Evolutionary conservation across 768 basidiomycete species (phyloP), one percentile per base, ranked within the genome.

Genomic region (Rhodotorula toruloides): DNA sequence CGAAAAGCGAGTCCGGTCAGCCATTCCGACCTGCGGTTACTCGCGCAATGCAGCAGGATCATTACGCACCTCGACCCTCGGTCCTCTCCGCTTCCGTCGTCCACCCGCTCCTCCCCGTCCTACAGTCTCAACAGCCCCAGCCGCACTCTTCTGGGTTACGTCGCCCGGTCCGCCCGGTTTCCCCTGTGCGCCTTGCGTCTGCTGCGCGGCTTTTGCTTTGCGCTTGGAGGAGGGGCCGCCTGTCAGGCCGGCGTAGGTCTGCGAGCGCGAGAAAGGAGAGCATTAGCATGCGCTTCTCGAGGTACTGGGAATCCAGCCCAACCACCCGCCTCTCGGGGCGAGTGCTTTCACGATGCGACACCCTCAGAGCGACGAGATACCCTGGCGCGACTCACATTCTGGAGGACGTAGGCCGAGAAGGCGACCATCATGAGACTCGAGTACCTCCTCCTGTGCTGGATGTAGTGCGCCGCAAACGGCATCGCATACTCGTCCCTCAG

Each of bases 381-480:
- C n/a, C n/a, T n/a, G n/a, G n/a, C n/a, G 19, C 25, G 17, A 47
- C 58, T n/a, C 32, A 58, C 60, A 19, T 50, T 53, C 48, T 61
- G 58, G 0, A 69, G 17, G 46, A 65, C 63, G 54, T 69, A 69
- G 34, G 47, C 54, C 0, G 58, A n/a, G 49, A 69, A 69, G 0
- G 54, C 54, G 42, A 69, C 25, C 68, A 69, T 69, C 29, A 69
- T 42, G 13, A 64, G 27, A n/a, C 49, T 55, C 19, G 56, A 58
- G 50, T 69, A 69, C 10, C 10, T 40, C 47, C 40, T 32, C 19
- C 59, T 29, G 3, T 42, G 49, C 10, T 17, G 31, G 14, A 61
- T 39, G 50, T 61, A 61, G 42, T 60, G 58, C 9, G 31, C n/a
- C 2, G 39, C 49, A 31, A 43, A 8, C 14, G 57, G 57, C 2